These are phyloP conservation scores for Colletotrichum lupini DNA, from an alignment of 2,329 filamentous ascomycete species.

Conservation along the genomic window DNA sequence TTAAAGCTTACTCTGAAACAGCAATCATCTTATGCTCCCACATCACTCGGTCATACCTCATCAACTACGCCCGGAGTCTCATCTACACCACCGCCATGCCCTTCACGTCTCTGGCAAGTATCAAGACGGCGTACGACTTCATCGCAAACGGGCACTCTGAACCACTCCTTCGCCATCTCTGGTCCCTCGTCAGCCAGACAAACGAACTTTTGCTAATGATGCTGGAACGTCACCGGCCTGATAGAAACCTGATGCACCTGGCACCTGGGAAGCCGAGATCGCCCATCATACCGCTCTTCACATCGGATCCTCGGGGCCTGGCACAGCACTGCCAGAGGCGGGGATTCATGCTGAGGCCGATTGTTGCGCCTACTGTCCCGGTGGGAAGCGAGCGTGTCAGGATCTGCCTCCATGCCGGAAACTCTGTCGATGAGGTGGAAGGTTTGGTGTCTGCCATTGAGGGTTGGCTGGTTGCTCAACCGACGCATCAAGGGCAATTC, in stretches of 20 bases:
- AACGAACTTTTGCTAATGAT: conserved; percentile 55
- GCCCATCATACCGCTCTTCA: conserved; percentile 74
- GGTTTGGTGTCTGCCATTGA: conserved; percentile 60
- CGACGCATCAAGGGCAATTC: background rate
- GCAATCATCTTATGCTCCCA: conserved; percentile 71
- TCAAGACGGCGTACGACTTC: conserved; percentile 67
- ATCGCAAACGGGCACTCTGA: conserved; percentile 62
- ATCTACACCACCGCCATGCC: conserved; percentile 81
- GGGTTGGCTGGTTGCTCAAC: conserved; percentile 51
- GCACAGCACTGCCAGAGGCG: conserved; percentile 68
- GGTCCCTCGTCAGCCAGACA: conserved; percentile 57
- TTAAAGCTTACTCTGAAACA: conserved; percentile 25
- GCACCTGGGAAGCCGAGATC: conserved; percentile 56
- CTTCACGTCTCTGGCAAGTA: conserved; percentile 68
- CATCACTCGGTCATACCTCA: conserved; percentile 70
- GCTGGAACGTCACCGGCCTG: conserved; percentile 33
- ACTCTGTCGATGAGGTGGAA: conserved; percentile 67
- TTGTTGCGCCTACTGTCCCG: conserved; percentile 76
- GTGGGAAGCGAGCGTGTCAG: conserved; percentile 71
- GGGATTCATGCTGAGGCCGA: conserved; percentile 71
- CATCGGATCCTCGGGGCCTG: conserved; percentile 65
- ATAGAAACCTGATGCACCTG: conserved; percentile 47
- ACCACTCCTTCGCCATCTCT: conserved; percentile 50
- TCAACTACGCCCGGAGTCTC: conserved; percentile 80
- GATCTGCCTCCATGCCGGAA: conserved; percentile 76